These are phyloP conservation scores for Pulveroboletus frians DNA, from an alignment of 768 basidiomycete genomes.

Conservation along the genomic window DNA sequence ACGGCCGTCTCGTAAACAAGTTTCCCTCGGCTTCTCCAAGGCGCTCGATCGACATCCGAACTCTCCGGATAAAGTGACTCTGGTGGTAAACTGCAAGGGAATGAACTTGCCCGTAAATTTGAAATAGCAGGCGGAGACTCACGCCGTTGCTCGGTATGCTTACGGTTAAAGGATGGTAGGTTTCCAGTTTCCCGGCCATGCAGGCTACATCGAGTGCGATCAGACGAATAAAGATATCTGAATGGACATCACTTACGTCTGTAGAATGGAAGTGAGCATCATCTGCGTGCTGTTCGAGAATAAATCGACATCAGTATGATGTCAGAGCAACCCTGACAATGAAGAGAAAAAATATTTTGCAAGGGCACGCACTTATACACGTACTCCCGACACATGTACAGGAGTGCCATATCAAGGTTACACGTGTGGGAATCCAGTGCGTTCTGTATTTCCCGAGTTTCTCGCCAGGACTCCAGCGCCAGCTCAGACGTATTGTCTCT, in stretches of 20 bases:
- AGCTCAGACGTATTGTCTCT: constrained; percentile 54
- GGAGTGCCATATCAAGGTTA: constrained; percentile 61
- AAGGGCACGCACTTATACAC: constrained; percentile 59
- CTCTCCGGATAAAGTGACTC: constrained; percentile 56
- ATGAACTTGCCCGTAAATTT: constrained; percentile 2
- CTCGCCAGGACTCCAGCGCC: constrained; percentile 58
- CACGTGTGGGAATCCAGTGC: constrained; percentile 64
- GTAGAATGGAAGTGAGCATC: constrained; percentile 56
- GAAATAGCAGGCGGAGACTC: constrained; percentile 29
- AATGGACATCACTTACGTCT: constrained; percentile 45
- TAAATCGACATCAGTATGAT: constrained; percentile 14
- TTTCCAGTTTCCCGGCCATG: constrained; percentile 46
- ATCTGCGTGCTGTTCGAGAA: constrained; percentile 49
- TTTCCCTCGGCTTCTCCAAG: constrained; percentile 48
- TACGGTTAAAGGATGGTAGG: constrained; percentile 57
- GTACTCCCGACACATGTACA: constrained; percentile 66
- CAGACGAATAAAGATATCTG: not conserved
- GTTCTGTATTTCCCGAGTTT: constrained; percentile 63
- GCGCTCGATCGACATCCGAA: constrained; percentile 49
- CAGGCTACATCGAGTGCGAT: constrained; percentile 36
- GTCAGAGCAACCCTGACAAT: constrained; percentile 5
- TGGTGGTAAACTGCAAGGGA: constrained; percentile 56
- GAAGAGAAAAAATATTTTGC: constrained; percentile 1
- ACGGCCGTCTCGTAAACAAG: constrained; percentile 62
- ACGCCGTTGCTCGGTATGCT: constrained; percentile 79